phyloP scores from a whole-genome alignment of 2,329 filamentous ascomycete genomes.

The Verticillium nubilum region DNA sequence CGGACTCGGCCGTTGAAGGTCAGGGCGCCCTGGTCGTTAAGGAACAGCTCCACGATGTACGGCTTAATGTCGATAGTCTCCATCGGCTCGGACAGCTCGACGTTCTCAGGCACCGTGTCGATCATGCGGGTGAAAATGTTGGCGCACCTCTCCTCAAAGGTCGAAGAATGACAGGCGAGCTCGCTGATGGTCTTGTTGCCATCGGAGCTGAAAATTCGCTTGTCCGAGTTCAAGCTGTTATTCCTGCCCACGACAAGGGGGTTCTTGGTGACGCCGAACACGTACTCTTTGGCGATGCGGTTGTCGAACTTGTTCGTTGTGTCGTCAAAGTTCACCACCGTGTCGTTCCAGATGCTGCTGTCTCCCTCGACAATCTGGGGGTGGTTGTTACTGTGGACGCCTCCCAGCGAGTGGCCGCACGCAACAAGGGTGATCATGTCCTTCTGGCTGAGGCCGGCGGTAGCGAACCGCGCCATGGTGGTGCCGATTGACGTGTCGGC shows the following conservation, averaged over 20 bases:
- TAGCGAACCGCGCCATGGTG: slow-evolving; percentile 15
- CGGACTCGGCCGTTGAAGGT: slow-evolving; percentile 21
- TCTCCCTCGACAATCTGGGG: slow-evolving; percentile 14
- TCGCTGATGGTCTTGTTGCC: slow-evolving; percentile 34
- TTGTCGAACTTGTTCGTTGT: slow-evolving; percentile 17
- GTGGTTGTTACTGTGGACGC: slow-evolving; percentile 18
- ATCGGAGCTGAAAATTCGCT: slow-evolving; percentile 15
- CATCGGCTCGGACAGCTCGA: slow-evolving; percentile 22
- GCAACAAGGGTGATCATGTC: slow-evolving; percentile 20
- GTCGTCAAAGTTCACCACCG: slow-evolving; percentile 29
- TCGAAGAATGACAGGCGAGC: slow-evolving; percentile 26
- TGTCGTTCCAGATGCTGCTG: slow-evolving; percentile 7
- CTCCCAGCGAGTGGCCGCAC: slow-evolving; percentile 19
- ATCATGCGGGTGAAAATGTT: slow-evolving; percentile 26
- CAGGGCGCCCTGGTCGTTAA: slow-evolving; percentile 18
- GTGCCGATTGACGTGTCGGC: slow-evolving; percentile 15
- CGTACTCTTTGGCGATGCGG: slow-evolving; percentile 14
- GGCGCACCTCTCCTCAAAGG: slow-evolving; percentile 28
- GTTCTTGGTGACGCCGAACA: slow-evolving; percentile 14
- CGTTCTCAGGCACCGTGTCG: slow-evolving; percentile 24
- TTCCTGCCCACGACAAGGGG: slow-evolving; percentile 16
- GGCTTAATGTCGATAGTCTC: slow-evolving; percentile 25
- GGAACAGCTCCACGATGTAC: slow-evolving; percentile 19
- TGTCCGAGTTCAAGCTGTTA: slow-evolving; percentile 15
- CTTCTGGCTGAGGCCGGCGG: slow-evolving; percentile 14